Percentiles rank a stretch among this genome's conserved stretches.
Evolutionary conservation across 2,329 filamentous ascomycete species (phyloP).

Genomic region (Phoma sp.): DNA sequence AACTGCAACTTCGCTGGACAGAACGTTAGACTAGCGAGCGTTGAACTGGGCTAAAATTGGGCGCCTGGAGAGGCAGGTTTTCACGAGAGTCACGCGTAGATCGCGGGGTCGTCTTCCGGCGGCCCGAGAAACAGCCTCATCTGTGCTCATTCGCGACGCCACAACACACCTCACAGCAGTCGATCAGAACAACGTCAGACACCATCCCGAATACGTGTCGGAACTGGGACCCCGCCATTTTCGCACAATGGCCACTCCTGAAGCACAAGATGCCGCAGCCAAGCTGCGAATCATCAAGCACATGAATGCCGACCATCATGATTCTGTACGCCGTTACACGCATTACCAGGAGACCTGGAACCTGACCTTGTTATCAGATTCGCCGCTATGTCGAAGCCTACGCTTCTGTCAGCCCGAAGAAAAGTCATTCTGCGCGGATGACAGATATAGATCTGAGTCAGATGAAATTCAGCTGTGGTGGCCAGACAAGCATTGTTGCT

Average conservation of each 20-base stretch:
- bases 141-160: conserved; percentile 13
- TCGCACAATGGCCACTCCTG: conserved; percentile 35
- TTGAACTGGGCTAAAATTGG: not conserved
- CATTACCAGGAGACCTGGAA: not conserved
- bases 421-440: conserved; percentile 65
- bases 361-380: conserved; percentile 51
- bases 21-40: conserved; percentile 17
- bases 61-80: conserved; percentile 3
- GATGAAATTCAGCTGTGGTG: conserved; percentile 65
- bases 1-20: not conserved
- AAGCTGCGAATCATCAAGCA: conserved; percentile 74
- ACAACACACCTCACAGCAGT: conserved; percentile 1
- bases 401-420: conserved; percentile 61
- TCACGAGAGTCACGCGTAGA: conserved; percentile 10
- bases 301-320: conserved; percentile 84
- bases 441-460: conserved; percentile 67
- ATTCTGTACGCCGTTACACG: conserved; percentile 57
- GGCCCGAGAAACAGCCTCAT: conserved; percentile 14
- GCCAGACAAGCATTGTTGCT: conserved; percentile 60
- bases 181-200: conserved; percentile 5
- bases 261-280: conserved; percentile 54
- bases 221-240: not conserved
- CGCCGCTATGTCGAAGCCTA: conserved; percentile 79
- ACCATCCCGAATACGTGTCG: not conserved
- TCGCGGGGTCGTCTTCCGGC: conserved; percentile 14